Evolutionary conservation across 371 early-diverging fungal species (phyloP).

Genomic region (Mycotypha africana): DNA sequence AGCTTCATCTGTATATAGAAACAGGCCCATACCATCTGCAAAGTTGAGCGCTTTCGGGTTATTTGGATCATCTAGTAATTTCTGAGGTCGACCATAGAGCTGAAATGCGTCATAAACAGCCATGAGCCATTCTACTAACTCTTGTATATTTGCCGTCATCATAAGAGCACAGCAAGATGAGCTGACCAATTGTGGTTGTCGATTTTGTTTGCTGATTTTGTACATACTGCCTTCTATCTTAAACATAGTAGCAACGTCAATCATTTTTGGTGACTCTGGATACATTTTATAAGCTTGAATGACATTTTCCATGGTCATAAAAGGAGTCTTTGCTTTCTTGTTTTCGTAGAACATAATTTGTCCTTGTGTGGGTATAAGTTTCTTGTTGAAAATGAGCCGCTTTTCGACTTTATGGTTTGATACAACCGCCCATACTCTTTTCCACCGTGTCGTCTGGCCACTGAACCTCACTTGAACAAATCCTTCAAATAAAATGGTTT

Average conservation of each 20-base stretch:
- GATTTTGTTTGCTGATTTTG: slow-evolving; percentile 10
- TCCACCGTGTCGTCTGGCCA: slow-evolving; percentile 36
- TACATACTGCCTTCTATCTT: slow-evolving; percentile 38
- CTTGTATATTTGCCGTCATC: slow-evolving; percentile 36
- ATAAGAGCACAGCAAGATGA: slow-evolving; percentile 25
- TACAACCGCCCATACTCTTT: slow-evolving; percentile 53
- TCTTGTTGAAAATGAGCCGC: slow-evolving; percentile 40
- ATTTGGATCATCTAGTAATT: slow-evolving; percentile 22
- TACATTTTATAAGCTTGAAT: slow-evolving; percentile 71
- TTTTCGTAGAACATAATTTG: slow-evolving; percentile 55
- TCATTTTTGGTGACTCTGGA: slow-evolving; percentile 50
- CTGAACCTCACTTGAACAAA: slow-evolving; percentile 57
- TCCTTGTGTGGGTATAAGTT: slow-evolving; percentile 42
- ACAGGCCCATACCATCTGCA: slow-evolving; percentile 18
- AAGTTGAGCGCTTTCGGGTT: slow-evolving; percentile 32
- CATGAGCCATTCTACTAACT: slow-evolving; percentile 42
- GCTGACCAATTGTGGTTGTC: slow-evolving; percentile 11
- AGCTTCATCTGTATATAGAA: slow-evolving; percentile 13
- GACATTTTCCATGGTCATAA: slow-evolving; percentile 51
- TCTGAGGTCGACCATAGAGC: slow-evolving; percentile 43
- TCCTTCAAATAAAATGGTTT: too few relatives aligned
- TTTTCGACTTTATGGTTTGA: slow-evolving; percentile 30
- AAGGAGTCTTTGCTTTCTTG: slow-evolving; percentile 54
- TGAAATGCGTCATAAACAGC: slow-evolving; percentile 45
- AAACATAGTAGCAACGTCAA: slow-evolving; percentile 32